Evolutionary conservation across 2,329 filamentous ascomycete species (phyloP), one percentile per base, ranked within the genome.

Genomic region (Arthrobotrys sinensis): DNA sequence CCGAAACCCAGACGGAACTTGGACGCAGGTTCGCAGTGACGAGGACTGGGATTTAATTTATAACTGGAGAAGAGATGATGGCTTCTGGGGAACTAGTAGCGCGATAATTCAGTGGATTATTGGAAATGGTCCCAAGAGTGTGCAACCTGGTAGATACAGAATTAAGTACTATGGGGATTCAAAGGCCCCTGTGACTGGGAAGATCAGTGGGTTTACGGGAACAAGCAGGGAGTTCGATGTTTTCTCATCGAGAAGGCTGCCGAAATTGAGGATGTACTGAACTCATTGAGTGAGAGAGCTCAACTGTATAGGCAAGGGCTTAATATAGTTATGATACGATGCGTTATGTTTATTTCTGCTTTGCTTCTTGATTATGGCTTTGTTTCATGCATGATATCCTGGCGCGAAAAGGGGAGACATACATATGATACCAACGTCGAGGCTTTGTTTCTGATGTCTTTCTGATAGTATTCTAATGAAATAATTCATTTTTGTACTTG

Each of bases 111-210:
- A 88, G 60, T 98, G 95, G 95, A 92, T 95, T 84, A 91, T 92
- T 38, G 90, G 90, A 83, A 84, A 86, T 68, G 86, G 87, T 79
- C 87, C 87, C 19, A 86, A 87, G 76, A 84, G 67, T 83, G 83
- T 69, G 71, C 84, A 80, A 77, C 83, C 84, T 0, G 94, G 94
- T 0, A 89, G 88, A 57, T 98, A 97, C 84, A 87, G 94, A 24
- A 84, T 97, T 53, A 89, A 87, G 85, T 98, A 97, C 83, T 95
- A 91, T 84, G 95, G 95, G 0, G 94, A 97, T 85, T 87, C 89
- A 1, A 97, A 94, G 88, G 86, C 86, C 4, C 81, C 90, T 10
- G 82, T 88, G 32, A 89, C 87, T 0, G 90, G 91, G 0, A 84
- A 82, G 0, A 90, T 96, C 45, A 88, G 85, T 45, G 83, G 88